Base-by-base conservation (phyloP, 1,139 yeast species). In the Kluyveromyces sp. region DNA sequence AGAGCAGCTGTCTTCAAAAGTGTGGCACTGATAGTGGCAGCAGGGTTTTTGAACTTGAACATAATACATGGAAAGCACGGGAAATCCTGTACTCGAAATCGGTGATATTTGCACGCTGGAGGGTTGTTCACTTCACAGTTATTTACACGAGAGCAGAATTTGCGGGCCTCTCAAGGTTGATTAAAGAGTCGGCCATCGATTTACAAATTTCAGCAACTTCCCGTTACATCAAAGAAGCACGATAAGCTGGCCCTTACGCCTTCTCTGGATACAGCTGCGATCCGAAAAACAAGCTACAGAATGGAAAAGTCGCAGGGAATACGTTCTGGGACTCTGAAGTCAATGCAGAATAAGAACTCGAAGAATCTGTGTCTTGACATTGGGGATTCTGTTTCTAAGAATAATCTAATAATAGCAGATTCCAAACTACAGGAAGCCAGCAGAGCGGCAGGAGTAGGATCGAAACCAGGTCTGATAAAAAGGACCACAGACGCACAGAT, bases 311-410 rank as follows among this genome's bases (percentile, higher is more conserved):
- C 29, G 6, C 33, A 22, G 11, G 30, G 29, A 8, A 15, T 38
- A 2, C 18, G 28, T 12, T 13, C 36, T 18, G 45, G 47, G 36
- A 46, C 55, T 3, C 51, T 53, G 17, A 46, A 49, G 33, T 52
- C 57, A 11, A 42, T 56, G 30, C 60, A 58, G 40, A 54, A 49
- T 19, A 53, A 59, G 40, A 60, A 60, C 41, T 56, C 63, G 9
- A 60, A 58, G 47, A 58, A 60, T 33, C 44, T 60, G 17, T 54
- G 57, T 25, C 34, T 58, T 32, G 44, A 52, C n/a, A 52, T 57
- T 13, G 40, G 35, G 6, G 46, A 36, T 9, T 16, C 35, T 9
- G 29, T 31, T n/a, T 16, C 39, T 8, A 33, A 19, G 17, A 34
- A 42, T 15, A 39, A 34, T 11, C 17, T 42, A 4, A 32, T 40